Evolutionary conservation across 495 filamentous ascomycete species (phyloP).

Genomic region (Hypoxylon rickii): DNA sequence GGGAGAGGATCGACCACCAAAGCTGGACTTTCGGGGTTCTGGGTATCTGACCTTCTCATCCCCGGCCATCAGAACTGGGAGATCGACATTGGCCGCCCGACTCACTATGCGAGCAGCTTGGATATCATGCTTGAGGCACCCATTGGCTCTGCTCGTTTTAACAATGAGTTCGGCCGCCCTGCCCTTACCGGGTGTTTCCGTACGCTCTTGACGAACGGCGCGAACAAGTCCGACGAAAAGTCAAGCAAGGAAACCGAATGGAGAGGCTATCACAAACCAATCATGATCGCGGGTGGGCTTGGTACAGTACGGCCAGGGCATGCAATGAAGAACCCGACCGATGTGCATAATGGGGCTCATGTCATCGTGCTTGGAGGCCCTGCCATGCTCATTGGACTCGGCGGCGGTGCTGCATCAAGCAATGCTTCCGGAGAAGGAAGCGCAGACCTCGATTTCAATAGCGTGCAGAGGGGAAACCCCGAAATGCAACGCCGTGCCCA

Average conservation of each 20-base stretch:
- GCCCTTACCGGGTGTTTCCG: slow-evolving; percentile 88
- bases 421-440: slow-evolving; percentile 85
- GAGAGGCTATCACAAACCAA: slow-evolving; percentile 95
- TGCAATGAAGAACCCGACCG: slow-evolving; percentile 76
- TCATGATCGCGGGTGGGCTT: slow-evolving; percentile 97
- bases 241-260: slow-evolving; percentile 62
- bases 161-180: slow-evolving; percentile 98
- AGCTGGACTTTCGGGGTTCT: slow-evolving; percentile 89
- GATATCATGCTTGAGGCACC: slow-evolving; percentile 98
- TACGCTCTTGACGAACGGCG: slow-evolving; percentile 73
- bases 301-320: slow-evolving; percentile 95
- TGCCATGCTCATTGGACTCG: slow-evolving; percentile 95
- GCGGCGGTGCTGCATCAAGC: slow-evolving; percentile 93
- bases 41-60: slow-evolving; percentile 89
- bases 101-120: slow-evolving; percentile 87
- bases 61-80: slow-evolving; percentile 86
- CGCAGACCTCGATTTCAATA: slow-evolving; percentile 91
- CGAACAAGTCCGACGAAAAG: slow-evolving; percentile 55
- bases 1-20: slow-evolving; percentile 92
- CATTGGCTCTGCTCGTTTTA: slow-evolving; percentile 91
- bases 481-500: slow-evolving; percentile 95
- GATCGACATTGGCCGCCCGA: slow-evolving; percentile 82
- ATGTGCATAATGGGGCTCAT: slow-evolving; percentile 81
- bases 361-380: slow-evolving; percentile 93
- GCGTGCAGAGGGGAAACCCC: slow-evolving; percentile 92